A percentile compares a stretch with the other conserved stretches of the same genome.
Evolutionary conservation across 768 basidiomycete genomes (phyloP).

Genomic region (Leccinum obscurum): DNA sequence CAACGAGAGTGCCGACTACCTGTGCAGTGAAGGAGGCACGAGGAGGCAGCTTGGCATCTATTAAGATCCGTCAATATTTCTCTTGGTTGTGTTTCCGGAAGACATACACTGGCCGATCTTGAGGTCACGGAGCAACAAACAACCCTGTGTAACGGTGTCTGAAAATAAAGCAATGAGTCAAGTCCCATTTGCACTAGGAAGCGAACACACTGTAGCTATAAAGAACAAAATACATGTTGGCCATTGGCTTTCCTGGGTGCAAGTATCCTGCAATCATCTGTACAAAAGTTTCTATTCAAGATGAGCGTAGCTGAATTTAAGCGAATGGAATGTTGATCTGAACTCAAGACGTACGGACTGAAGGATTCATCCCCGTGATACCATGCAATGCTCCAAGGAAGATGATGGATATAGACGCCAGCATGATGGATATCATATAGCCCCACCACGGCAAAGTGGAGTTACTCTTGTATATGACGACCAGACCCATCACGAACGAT

Average conservation of each 20-base stretch:
- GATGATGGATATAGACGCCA: conserved; percentile 50
- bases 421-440: conserved; percentile 51
- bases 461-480: conserved; percentile 51
- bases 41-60: conserved; percentile 57
- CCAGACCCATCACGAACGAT: conserved; percentile 51
- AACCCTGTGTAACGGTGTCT: conserved; percentile 53
- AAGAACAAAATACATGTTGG: conserved; percentile 46
- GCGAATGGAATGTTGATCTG: background rate
- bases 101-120: conserved; percentile 39
- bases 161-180: conserved; percentile 30
- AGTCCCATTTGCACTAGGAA: conserved; percentile 11
- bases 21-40: conserved; percentile 64
- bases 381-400: conserved; percentile 56
- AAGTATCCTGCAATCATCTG: conserved; percentile 41
- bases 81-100: conserved; percentile 11
- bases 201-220: conserved; percentile 45
- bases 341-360: conserved; percentile 21
- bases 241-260: conserved; percentile 40
- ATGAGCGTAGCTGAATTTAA: background rate
- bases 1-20: conserved; percentile 55
- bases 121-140: conserved; percentile 55
- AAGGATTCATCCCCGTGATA: conserved; percentile 38
- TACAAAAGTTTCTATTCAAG: conserved; percentile 26
- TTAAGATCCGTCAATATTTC: conserved; percentile 35
- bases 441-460: conserved; percentile 64